A percentile compares a stretch with the other conserved stretches of the same genome.
Evolutionary conservation across 345 rosid species (phyloP).

Genomic region (Garcia nutans): DNA sequence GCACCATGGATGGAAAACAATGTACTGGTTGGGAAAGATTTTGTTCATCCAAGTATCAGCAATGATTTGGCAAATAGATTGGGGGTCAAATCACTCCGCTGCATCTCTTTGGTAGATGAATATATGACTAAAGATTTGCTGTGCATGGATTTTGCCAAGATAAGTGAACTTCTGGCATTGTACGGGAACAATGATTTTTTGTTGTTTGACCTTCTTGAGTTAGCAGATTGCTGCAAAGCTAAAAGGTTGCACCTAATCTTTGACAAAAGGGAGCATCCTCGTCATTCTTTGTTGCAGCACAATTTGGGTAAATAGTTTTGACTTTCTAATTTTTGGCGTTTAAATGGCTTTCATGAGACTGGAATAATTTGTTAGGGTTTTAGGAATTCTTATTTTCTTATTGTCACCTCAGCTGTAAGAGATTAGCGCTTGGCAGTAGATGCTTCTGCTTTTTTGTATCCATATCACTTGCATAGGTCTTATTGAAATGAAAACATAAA

Average conservation of each 20-base stretch:
- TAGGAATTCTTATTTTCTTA: not conserved
- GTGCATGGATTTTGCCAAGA: constrained; percentile 79
- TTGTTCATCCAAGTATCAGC: constrained; percentile 78
- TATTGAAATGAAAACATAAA: too few species aligned
- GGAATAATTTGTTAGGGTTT: constrained; percentile 4
- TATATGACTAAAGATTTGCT: constrained; percentile 85
- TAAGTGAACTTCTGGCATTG: constrained; percentile 69
- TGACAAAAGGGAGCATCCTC: constrained; percentile 90
- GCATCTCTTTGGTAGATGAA: constrained; percentile 75
- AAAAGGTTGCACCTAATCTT: constrained; percentile 67
- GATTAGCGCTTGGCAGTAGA: not conserved
- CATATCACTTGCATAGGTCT: not conserved
- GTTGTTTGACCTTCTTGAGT: constrained; percentile 90
- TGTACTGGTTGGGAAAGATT: constrained; percentile 58
- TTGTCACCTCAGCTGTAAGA: not conserved
- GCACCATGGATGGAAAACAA: constrained; percentile 95
- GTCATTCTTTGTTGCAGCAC: constrained; percentile 87
- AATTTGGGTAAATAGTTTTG: constrained; percentile 57
- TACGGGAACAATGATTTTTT: constrained; percentile 76
- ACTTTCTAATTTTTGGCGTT: constrained; percentile 4
- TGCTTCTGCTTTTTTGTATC: not conserved
- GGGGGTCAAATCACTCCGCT: constrained; percentile 85
- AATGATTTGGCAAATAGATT: constrained; percentile 78
- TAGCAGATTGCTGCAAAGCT: constrained; percentile 93
- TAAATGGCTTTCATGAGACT: constrained; percentile 1